Conservation (phyloP, 2,329 filamentous ascomycete species). For the Aspergillus eucalypticola region DNA sequence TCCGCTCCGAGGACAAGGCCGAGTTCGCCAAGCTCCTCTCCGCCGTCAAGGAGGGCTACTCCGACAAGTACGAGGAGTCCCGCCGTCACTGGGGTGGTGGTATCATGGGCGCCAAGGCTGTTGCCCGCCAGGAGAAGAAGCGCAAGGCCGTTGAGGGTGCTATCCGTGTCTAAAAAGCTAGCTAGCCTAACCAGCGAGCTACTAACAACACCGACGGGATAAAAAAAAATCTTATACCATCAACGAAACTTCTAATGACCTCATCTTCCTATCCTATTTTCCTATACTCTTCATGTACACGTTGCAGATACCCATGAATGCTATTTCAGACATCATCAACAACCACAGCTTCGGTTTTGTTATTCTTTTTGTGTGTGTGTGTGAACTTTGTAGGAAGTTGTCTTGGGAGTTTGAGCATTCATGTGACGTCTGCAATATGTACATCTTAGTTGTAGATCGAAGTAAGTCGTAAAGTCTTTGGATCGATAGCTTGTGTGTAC, state of each 20-base stretch:
- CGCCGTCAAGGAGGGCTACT: conserved; percentile 96
- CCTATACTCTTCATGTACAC: conserved; percentile 31
- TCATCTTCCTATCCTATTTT: conserved; percentile 8
- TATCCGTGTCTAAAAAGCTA: conserved; percentile 85
- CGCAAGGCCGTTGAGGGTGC: conserved; percentile 90
- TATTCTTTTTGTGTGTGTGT: background rate
- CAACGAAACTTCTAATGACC: conserved; percentile 1
- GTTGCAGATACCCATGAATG: conserved; percentile 45
- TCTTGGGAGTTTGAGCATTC: conserved; percentile 26
- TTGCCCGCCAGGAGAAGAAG: conserved; percentile 76
- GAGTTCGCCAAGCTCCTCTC: conserved; percentile 97
- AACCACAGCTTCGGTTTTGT: background rate
- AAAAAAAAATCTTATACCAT: conserved; percentile 7
- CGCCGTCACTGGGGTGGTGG: conserved; percentile 98
- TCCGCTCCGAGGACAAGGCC: conserved; percentile 95
- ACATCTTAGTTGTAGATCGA: background rate
- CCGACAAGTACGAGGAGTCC: conserved; percentile 89
- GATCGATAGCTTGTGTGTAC: no score
- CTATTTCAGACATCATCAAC: conserved; percentile 29
- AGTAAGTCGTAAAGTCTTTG: background rate
- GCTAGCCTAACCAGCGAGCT: conserved; percentile 11
- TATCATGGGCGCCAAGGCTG: conserved; percentile 98
- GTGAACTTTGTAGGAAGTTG: background rate
- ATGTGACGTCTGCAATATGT: conserved; percentile 24
- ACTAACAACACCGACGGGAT: conserved; percentile 15